Evolutionary conservation across 2,329 filamentous ascomycete species (phyloP).

Genomic region (Alternaria burnsii): DNA sequence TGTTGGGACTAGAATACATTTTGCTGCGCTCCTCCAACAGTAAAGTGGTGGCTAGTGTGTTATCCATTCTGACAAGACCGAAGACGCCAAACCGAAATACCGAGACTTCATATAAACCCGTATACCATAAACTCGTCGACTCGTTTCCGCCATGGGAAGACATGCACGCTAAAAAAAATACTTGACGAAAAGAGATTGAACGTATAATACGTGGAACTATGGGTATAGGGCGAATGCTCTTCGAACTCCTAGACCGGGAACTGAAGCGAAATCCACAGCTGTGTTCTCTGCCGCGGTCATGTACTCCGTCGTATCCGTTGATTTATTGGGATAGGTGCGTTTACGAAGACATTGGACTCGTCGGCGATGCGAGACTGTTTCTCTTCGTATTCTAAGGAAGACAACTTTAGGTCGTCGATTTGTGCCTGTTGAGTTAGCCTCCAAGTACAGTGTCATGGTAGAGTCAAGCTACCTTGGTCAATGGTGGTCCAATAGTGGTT

Average conservation of each 20-base stretch:
- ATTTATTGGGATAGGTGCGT: slow-evolving; percentile 50
- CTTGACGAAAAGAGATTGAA: slow-evolving; percentile 12
- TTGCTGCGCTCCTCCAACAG: neutral
- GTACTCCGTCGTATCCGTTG: slow-evolving; percentile 43
- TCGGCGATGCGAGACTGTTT: slow-evolving; percentile 51
- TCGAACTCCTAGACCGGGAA: slow-evolving; percentile 3
- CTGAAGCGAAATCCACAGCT: slow-evolving; percentile 1
- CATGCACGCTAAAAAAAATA: slow-evolving; percentile 19
- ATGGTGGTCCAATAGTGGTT: slow-evolving; percentile 50
- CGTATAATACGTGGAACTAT: slow-evolving; percentile 7
- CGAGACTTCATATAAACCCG: slow-evolving; percentile 3
- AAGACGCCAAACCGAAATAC: slow-evolving; percentile 9
- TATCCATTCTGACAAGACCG: slow-evolving; percentile 1
- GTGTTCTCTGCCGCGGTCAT: slow-evolving; percentile 16
- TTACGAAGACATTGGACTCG: slow-evolving; percentile 49
- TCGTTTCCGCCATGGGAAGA: slow-evolving; percentile 6
- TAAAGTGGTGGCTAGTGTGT: neutral
- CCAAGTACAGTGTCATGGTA: neutral
- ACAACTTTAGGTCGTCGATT: slow-evolving; percentile 53
- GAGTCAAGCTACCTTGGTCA: slow-evolving; percentile 49
- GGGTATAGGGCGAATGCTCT: slow-evolving; percentile 17
- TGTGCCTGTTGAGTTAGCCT: slow-evolving; percentile 47
- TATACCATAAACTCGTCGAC: slow-evolving; percentile 9
- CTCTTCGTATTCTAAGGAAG: slow-evolving; percentile 53
- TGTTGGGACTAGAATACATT: slow-evolving; percentile 6